These are phyloP conservation scores for Diaporthe capsici DNA, from an alignment of 2,329 filamentous ascomycete species.

Conservation along the genomic window DNA sequence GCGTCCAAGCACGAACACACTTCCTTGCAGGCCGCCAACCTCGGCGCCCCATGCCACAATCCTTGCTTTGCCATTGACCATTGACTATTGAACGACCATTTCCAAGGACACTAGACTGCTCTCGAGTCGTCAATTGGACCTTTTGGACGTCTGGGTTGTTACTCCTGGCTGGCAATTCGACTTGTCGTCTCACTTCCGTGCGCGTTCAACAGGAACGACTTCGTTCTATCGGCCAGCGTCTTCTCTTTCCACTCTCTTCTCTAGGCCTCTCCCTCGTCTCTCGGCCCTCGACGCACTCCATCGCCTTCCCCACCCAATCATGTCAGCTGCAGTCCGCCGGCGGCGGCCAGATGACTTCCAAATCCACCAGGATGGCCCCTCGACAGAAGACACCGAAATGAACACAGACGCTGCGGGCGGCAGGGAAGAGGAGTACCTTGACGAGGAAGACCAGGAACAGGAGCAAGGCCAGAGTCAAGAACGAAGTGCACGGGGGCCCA, in stretches of 20 bases:
- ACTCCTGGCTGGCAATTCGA: not conserved
- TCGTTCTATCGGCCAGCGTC: not conserved
- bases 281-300: not conserved
- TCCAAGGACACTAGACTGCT: not conserved
- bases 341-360: constrained; percentile 57
- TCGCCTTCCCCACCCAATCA: constrained; percentile 37
- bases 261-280: not conserved
- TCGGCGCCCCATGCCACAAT: not conserved
- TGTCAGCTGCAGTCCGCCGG: constrained; percentile 46
- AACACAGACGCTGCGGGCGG: constrained; percentile 58
- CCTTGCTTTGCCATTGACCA: constrained; percentile 6
- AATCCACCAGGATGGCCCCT: constrained; percentile 64
- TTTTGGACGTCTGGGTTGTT: not conserved
- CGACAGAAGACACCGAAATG: constrained; percentile 65
- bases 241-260: not conserved
- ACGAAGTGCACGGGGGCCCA: constrained; percentile 39
- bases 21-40: constrained; percentile 2
- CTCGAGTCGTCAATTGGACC: constrained; percentile 4
- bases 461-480: constrained; percentile 52
- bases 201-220: constrained; percentile 14
- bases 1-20: not conserved
- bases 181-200: not conserved
- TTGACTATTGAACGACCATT: not conserved
- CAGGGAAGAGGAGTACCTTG: constrained; percentile 51
- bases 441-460: constrained; percentile 51